A percentile compares a stretch with the other conserved stretches of the same genome.
phyloP scores from a whole-genome alignment of 164 flowering plant genomes.

The Malania oleifera region DNA sequence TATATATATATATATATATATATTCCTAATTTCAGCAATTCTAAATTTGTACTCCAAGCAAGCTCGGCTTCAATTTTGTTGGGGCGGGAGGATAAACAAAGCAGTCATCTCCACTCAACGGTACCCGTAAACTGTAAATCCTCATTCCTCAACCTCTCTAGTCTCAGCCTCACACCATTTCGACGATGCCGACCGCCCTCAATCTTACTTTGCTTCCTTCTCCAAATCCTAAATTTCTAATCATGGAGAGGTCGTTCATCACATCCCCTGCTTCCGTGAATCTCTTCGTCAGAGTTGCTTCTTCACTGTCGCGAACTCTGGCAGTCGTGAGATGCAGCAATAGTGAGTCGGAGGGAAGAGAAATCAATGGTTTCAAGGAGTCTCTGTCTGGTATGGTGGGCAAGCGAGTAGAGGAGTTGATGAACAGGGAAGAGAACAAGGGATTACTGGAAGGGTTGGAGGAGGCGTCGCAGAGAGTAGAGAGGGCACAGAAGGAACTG shows the following conservation, averaged over 20 bases:
- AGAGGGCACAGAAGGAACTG: slow-evolving; percentile 62
- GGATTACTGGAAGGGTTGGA: slow-evolving; percentile 68
- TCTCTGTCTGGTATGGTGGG: slow-evolving; percentile 60
- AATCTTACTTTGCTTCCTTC: background rate
- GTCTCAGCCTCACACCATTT: too few relatives aligned
- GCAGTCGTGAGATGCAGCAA: slow-evolving; percentile 34
- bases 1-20: too few relatives aligned
- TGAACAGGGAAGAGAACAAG: slow-evolving; percentile 71
- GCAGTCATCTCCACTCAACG: too few relatives aligned
- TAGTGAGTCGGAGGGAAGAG: slow-evolving; percentile 23
- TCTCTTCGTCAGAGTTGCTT: slow-evolving; percentile 3
- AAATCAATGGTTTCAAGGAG: slow-evolving; percentile 37
- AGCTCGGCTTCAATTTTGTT: too few relatives aligned
- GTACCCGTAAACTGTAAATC: too few relatives aligned
- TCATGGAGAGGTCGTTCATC: background rate
- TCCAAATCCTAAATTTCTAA: background rate
- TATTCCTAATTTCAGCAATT: too few relatives aligned
- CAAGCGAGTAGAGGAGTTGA: slow-evolving; percentile 56
- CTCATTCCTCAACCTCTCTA: too few relatives aligned
- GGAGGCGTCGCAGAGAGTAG: slow-evolving; percentile 65
- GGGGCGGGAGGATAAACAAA: too few relatives aligned
- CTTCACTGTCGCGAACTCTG: slow-evolving; percentile 5
- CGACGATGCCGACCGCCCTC: background rate
- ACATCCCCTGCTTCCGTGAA: background rate
- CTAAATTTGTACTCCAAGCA: too few relatives aligned